A percentile compares a stretch with the other conserved stretches of the same genome.
Conservation (phyloP, 2,329 filamentous ascomycete genomes). For the Bipolaris oryzae region DNA sequence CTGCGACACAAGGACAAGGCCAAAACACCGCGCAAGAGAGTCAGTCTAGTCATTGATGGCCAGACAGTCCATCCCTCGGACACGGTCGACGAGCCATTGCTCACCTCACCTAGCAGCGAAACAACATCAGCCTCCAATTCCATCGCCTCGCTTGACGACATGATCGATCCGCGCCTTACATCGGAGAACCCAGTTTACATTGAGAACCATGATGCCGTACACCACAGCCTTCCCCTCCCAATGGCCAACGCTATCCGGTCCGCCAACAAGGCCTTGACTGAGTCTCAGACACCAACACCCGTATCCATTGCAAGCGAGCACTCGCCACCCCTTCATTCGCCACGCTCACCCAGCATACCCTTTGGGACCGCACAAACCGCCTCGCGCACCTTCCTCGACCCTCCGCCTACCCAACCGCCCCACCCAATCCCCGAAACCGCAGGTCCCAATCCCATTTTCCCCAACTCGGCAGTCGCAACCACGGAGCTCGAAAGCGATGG, state of each 20-base stretch:
- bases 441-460: constrained; percentile 30
- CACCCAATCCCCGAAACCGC: constrained; percentile 26
- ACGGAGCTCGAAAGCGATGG: constrained; percentile 19
- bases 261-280: constrained; percentile 27
- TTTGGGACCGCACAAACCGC: constrained; percentile 28
- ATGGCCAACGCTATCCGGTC: constrained; percentile 29
- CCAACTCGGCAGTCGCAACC: constrained; percentile 9
- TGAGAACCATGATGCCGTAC: constrained; percentile 35
- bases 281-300: constrained; percentile 21
- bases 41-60: constrained; percentile 47
- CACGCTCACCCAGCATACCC: constrained; percentile 19
- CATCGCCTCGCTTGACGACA: constrained; percentile 39
- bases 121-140: constrained; percentile 39
- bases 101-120: constrained; percentile 40
- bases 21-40: constrained; percentile 40
- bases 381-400: constrained; percentile 35
- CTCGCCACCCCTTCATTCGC: constrained; percentile 25
- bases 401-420: constrained; percentile 24
- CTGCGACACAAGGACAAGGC: constrained; percentile 35
- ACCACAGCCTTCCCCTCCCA: constrained; percentile 40
- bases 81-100: constrained; percentile 33
- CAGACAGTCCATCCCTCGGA: constrained; percentile 48
- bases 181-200: constrained; percentile 19
- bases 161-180: constrained; percentile 42
- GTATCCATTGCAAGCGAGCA: constrained; percentile 12